These are phyloP conservation scores for Daedaleopsis sinensis DNA, from an alignment of 768 basidiomycete genomes.

Conservation along the genomic window DNA sequence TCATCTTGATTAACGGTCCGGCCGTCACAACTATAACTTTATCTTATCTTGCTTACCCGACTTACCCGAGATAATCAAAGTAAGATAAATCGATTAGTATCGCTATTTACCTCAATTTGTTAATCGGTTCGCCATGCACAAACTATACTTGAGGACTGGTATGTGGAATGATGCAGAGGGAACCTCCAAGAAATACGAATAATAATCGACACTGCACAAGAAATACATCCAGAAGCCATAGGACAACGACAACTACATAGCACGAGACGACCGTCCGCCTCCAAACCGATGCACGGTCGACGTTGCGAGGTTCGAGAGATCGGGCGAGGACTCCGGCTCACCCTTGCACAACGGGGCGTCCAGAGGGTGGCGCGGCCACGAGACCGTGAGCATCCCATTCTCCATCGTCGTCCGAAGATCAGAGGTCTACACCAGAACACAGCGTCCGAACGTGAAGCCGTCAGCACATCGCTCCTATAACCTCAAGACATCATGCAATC, in stretches of 20 bases:
- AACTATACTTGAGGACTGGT: too few species aligned
- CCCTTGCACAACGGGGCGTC: not conserved
- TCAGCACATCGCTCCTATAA: too few species aligned
- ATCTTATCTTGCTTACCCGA: not conserved
- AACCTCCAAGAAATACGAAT: not conserved
- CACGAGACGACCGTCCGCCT: not conserved
- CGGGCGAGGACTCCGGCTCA: too few species aligned
- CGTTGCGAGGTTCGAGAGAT: not conserved
- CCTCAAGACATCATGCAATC: constrained; percentile 1
- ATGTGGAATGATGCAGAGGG: too few species aligned
- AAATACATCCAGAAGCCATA: not conserved
- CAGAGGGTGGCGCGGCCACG: not conserved
- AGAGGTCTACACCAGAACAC: not conserved
- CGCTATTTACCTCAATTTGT: too few species aligned
- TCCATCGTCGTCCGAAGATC: not conserved
- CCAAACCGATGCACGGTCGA: not conserved
- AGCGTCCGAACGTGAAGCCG: too few species aligned
- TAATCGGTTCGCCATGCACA: too few species aligned
- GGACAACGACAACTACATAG: not conserved
- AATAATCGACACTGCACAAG: not conserved
- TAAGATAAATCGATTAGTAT: too few species aligned
- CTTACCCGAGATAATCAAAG: not conserved
- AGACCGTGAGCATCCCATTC: not conserved
- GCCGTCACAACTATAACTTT: not conserved
- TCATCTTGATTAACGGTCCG: not conserved